Evolutionary conservation across 257 asterid species (phyloP), one percentile per base, ranked within the genome.

Genomic region (Agastache rugosa): DNA sequence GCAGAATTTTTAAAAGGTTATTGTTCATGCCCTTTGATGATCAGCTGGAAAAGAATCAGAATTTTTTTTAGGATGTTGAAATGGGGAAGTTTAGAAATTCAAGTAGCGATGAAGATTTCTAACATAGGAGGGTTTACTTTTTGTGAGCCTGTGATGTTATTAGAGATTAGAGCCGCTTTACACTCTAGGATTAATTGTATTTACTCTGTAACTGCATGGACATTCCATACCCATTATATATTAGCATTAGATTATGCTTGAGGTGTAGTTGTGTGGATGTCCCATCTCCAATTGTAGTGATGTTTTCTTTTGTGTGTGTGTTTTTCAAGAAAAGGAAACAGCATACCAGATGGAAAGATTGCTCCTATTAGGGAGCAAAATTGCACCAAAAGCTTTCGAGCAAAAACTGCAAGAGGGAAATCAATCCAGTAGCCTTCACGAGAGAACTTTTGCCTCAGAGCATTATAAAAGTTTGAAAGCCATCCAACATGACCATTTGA

Each of bases 351-450:
- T 73, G 96, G 92, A 79, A 94, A 94, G 74, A 92, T 77, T 73
- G 86, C 76, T 72, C 98, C 99, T 5, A 91, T 83, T 81, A 94
- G 51, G 79, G 90, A 90, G 85, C 91, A 92, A 71, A 94, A 89
- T 63, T 92, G 98, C 48, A 92, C 90, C 60, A 91, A 67, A 78
- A 94, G 96, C 80, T 85, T 92, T 60, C 99, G 91, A 62, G 97
- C 93, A 67, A 85, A 81, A 72, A 90, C 97, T 63, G 97, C 99
- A 82, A 94, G 91, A 83, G 98, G 99, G 81, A 96, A 90, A 79
- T 92, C 99, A 63, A 90, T 82, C 97, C 98, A 94, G 86, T 85
- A 90, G 69, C 93, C 92, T 67, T 90, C 88, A 73, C 79, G 29
- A 15, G 96, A 87, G 80, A 90, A 89, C 83, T 94, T 94, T 80